These are phyloP conservation scores for Stellera chamaejasme DNA, from an alignment of 345 rosid genomes.

Conservation along the genomic window DNA sequence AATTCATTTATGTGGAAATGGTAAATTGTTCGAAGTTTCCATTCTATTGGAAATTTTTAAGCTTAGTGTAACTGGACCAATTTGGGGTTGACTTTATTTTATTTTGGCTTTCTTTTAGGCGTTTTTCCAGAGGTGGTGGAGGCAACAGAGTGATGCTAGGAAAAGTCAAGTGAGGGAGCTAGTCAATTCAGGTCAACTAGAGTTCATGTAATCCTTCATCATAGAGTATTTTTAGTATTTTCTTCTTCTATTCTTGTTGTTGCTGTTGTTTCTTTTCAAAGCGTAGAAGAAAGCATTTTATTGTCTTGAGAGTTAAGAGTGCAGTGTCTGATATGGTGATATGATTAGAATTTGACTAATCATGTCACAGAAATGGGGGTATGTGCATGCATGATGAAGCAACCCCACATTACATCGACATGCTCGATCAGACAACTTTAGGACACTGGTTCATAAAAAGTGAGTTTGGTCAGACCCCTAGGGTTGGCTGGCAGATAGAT, in stretches of 20 bases:
- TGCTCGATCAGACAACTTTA: conserved; percentile 94
- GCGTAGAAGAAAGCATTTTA: too few species aligned
- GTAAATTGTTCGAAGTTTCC: conserved; percentile 21
- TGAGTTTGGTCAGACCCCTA: conserved; percentile 74
- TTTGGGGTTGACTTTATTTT: not conserved
- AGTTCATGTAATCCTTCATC: conserved; percentile 54
- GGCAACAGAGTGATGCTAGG: conserved; percentile 73
- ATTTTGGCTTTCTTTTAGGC: conserved; percentile 39
- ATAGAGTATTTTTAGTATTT: not conserved
- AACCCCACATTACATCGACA: conserved; percentile 76
- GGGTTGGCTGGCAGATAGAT: conserved; percentile 99
- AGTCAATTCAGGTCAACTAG: conserved; percentile 79
- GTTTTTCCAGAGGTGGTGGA: conserved; percentile 95
- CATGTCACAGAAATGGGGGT: conserved; percentile 66
- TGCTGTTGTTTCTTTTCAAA: not conserved
- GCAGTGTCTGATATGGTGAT: too few species aligned
- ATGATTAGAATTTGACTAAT: not conserved
- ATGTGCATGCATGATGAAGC: conserved; percentile 98
- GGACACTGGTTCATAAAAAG: conserved; percentile 75
- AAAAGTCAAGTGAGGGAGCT: conserved; percentile 72
- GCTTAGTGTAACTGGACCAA: not conserved
- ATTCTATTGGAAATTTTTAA: not conserved
- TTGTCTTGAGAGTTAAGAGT: too few species aligned
- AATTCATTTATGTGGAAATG: conserved; percentile 86
- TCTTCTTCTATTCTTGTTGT: not conserved